Evolutionary conservation across 805 yeast genomes (phyloP).

Genomic region (Candida ponderosae): DNA sequence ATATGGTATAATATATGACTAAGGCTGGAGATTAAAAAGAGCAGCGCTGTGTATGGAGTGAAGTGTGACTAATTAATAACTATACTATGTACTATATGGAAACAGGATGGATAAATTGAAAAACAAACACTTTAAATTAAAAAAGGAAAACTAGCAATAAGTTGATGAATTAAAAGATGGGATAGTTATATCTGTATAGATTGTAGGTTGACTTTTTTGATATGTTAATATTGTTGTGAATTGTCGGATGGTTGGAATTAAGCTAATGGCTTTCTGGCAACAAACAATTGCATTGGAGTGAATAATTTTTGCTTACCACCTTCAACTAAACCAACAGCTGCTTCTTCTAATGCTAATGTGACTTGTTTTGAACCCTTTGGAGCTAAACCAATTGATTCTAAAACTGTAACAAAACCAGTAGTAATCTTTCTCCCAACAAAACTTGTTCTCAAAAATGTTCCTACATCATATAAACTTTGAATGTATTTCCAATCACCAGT

Average conservation of each 20-base stretch:
- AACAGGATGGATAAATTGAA: too few species aligned
- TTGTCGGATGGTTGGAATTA: too few species aligned
- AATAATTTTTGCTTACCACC: conserved; percentile 88
- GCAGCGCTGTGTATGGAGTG: too few species aligned
- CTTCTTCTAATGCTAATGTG: conserved; percentile 90
- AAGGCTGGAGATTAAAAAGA: too few species aligned
- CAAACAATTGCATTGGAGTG: conserved; percentile 96
- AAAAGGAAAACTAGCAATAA: too few species aligned
- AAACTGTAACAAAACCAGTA: conserved; percentile 65
- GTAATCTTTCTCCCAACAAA: conserved; percentile 80
- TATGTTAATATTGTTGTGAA: too few species aligned
- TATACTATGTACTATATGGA: too few species aligned
- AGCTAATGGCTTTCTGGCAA: conserved; percentile 70
- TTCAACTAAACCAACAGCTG: conserved; percentile 88
- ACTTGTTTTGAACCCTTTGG: conserved; percentile 91
- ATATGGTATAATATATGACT: too few species aligned
- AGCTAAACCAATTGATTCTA: conserved; percentile 83
- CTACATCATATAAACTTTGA: conserved; percentile 69
- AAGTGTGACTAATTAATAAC: too few species aligned
- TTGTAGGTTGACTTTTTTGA: too few species aligned
- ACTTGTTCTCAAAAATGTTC: conserved; percentile 85
- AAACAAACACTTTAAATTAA: too few species aligned
- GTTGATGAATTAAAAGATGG: too few species aligned
- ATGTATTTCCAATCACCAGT: conserved; percentile 89
- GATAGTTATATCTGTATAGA: background rate